These are phyloP conservation scores for Rubia yunnanensis DNA, from an alignment of 257 asterid species.

Conservation along the genomic window DNA sequence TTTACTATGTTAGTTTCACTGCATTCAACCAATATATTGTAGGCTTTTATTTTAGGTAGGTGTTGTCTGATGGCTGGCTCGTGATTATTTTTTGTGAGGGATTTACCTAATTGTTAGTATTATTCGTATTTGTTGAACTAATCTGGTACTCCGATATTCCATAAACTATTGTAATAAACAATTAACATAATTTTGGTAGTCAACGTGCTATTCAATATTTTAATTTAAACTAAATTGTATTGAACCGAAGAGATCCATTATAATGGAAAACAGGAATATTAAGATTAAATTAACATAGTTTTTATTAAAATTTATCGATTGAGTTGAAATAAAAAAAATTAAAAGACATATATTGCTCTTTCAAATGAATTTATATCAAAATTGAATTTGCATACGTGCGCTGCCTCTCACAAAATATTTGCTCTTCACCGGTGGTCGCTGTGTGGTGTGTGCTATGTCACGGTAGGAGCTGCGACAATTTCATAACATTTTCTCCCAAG, in stretches of 20 bases:
- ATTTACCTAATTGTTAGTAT: background rate
- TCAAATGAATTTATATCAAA: too few relatives aligned
- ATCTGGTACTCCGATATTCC: background rate
- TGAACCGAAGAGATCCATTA: too few relatives aligned
- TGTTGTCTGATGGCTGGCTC: background rate
- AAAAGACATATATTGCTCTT: too few relatives aligned
- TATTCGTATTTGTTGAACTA: conserved; percentile 5
- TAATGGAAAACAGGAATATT: too few relatives aligned
- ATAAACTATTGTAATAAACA: background rate
- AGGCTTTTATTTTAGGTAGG: background rate
- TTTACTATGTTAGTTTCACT: background rate
- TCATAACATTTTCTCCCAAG: background rate
- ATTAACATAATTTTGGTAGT: too few relatives aligned
- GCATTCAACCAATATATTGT: background rate
- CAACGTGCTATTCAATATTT: too few relatives aligned
- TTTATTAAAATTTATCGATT: too few relatives aligned
- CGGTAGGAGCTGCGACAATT: background rate
- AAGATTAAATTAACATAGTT: too few relatives aligned
- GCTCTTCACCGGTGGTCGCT: background rate
- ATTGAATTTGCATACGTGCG: too few relatives aligned
- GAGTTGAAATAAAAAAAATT: too few relatives aligned
- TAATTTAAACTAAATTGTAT: too few relatives aligned
- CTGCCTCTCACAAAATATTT: background rate
- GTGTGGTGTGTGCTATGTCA: background rate
- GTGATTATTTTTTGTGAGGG: background rate